Evolutionary conservation across 2,329 filamentous ascomycete species (phyloP).

Genomic region (Ophiostoma fasciatum): DNA sequence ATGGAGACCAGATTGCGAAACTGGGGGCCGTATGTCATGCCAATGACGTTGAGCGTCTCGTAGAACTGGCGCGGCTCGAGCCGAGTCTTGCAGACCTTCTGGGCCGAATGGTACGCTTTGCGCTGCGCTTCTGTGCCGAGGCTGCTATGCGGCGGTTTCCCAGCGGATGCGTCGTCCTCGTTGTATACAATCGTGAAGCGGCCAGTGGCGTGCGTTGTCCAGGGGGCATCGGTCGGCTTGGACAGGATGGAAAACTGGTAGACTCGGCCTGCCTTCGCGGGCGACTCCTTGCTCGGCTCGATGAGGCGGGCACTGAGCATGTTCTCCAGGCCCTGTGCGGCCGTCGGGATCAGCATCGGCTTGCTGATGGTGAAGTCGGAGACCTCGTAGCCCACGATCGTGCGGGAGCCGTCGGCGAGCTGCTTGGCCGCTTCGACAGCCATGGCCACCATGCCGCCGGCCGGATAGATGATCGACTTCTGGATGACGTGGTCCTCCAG

Average conservation of each 20-base stretch:
- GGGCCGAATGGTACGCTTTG: constrained; percentile 13
- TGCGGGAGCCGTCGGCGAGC: constrained; percentile 7
- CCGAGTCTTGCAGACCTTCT: constrained; percentile 17
- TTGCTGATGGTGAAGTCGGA: constrained; percentile 11
- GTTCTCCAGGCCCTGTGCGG: constrained; percentile 29
- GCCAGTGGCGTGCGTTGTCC: constrained; percentile 24
- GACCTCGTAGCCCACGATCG: constrained; percentile 9
- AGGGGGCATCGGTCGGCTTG: constrained; percentile 23
- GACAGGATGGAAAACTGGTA: constrained; percentile 26
- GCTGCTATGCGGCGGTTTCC: neutral
- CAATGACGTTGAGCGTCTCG: constrained; percentile 32
- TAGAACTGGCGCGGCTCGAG: constrained; percentile 32
- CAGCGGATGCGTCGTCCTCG: neutral
- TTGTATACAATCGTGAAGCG: constrained; percentile 13
- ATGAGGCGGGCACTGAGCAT: constrained; percentile 27
- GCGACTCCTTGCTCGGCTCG: constrained; percentile 3
- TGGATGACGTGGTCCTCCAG: constrained; percentile 29
- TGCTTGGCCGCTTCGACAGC: constrained; percentile 22
- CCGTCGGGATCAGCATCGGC: constrained; percentile 12
- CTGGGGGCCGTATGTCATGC: constrained; percentile 34
- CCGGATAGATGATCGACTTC: constrained; percentile 21
- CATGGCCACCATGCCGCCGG: constrained; percentile 23
- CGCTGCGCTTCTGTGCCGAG: constrained; percentile 1
- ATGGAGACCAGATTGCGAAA: constrained; percentile 32
- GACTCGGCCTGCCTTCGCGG: neutral